phyloP scores from a whole-genome alignment of 2,329 filamentous ascomycete species.

The Fusarium lyarnte region DNA sequence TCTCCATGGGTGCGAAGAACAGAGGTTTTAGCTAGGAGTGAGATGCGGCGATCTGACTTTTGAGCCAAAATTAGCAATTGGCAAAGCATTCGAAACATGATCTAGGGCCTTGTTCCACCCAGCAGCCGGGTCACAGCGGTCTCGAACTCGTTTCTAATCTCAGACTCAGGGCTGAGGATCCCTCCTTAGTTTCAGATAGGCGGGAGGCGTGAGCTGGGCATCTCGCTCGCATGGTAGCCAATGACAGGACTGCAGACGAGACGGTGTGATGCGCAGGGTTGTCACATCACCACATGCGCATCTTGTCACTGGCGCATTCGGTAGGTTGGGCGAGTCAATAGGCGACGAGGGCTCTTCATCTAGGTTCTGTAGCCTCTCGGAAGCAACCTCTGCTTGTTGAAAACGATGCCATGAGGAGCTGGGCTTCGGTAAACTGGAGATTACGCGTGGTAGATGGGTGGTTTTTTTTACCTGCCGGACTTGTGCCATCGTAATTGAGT shows the following conservation, averaged over 20 bases:
- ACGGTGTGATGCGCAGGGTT: constrained; percentile 44
- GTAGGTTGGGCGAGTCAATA: constrained; percentile 30
- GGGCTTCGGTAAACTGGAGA: constrained; percentile 2
- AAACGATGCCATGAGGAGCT: constrained; percentile 24
- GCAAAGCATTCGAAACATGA: constrained; percentile 31
- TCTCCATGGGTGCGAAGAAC: constrained; percentile 14
- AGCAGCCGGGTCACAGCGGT: constrained; percentile 35
- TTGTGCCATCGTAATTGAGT: constrained; percentile 17
- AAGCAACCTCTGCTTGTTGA: constrained; percentile 2
- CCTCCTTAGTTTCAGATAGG: constrained; percentile 41
- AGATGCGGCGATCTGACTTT: neutral
- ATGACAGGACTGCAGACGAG: constrained; percentile 22
- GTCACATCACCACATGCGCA: constrained; percentile 44
- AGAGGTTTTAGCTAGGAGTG: neutral
- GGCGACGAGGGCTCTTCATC: constrained; percentile 16
- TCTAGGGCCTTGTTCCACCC: constrained; percentile 35
- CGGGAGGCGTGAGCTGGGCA: constrained; percentile 30
- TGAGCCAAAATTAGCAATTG: constrained; percentile 41
- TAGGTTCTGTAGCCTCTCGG: constrained; percentile 9
- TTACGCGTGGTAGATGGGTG: constrained; percentile 24
- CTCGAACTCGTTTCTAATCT: constrained; percentile 43
- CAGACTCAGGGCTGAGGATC: constrained; percentile 32
- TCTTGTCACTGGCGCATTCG: constrained; percentile 42
- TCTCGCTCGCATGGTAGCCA: constrained; percentile 33
- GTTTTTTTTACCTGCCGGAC: constrained; percentile 24